Base-by-base conservation (phyloP, 2,329 filamentous ascomycete genomes). In the Colletotrichum paranaense region DNA sequence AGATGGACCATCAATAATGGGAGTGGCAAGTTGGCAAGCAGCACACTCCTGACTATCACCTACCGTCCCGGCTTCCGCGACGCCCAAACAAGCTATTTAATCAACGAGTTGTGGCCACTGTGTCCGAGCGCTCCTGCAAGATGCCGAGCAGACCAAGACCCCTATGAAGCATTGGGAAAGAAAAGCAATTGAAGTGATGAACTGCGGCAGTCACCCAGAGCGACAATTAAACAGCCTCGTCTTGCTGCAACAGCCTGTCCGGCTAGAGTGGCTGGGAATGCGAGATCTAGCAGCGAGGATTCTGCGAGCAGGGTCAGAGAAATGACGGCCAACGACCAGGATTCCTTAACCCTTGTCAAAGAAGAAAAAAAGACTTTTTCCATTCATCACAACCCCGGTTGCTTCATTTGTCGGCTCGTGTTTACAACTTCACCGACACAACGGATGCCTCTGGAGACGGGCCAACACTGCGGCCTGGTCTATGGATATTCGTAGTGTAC, bases 351-450 rank as follows among this genome's bases (percentile, higher is more conserved):
- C 49, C 60, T 53, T 53, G 56, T 60, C 46, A 14, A 66, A 53
- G 38, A 49, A 49, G 14, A 28, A 22, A 28, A 59, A 62, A 65
- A 30, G 35, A 56, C 60, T 66, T 73, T 69, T 66, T 42, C 67
- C 60, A 56, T 49, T 65, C 70, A 64, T 62, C 35, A 52, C 19
- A 46, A 73, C 71, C 71, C 71, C 56, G 60, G 71, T 49, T 49
- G 35, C 38, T 52, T 73, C 67, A 73, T 73, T 71, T 73, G 67
- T 62, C 68, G 60, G 67, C 69, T 72, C 69, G 69, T 72, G 69
- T 72, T 72, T 35, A 49, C 38, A 58, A 42, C 52, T 62, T 72
- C 69, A 72, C 71, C 67, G 71, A 65, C 71, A 66, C 62, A 56
- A 68, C 24, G 71, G 71, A 60, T 60, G 67, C 55, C 56, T 73